Percentiles rank a stretch among this genome's conserved stretches.
Evolutionary conservation across 495 filamentous ascomycete genomes (phyloP).

Genomic region (Mytilinidion resinicola): DNA sequence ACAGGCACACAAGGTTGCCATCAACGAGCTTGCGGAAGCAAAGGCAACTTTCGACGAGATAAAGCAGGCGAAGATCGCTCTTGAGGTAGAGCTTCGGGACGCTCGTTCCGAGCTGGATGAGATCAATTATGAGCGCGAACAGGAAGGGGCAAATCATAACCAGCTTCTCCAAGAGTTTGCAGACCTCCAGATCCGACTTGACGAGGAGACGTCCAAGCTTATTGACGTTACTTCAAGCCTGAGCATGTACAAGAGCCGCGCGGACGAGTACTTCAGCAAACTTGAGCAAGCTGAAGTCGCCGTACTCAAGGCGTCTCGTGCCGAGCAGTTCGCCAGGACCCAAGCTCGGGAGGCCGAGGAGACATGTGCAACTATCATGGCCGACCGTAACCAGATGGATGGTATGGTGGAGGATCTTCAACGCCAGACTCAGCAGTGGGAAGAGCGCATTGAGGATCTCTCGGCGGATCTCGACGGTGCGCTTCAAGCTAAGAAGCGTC

Average conservation of each 20-base stretch:
- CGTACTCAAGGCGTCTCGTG: conserved; percentile 82
- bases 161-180: conserved; percentile 90
- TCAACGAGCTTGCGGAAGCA: conserved; percentile 76
- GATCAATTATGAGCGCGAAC: conserved; percentile 65
- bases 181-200: conserved; percentile 88
- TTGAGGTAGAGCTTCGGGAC: conserved; percentile 90
- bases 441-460: conserved; percentile 88
- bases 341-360: conserved; percentile 89
- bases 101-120: conserved; percentile 78
- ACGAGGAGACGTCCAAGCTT: conserved; percentile 78
- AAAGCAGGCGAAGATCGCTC: conserved; percentile 64
- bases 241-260: conserved; percentile 82
- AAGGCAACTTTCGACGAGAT: conserved; percentile 82
- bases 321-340: conserved; percentile 87
- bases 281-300: conserved; percentile 95
- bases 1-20: conserved; percentile 75
- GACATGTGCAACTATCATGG: conserved; percentile 79
- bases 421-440: conserved; percentile 77
- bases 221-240: conserved; percentile 79
- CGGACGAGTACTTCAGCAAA: conserved; percentile 96
- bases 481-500: conserved; percentile 83
- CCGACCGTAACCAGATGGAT: conserved; percentile 89
- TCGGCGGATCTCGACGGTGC: conserved; percentile 82
- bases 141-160: conserved; percentile 73
- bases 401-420: conserved; percentile 83